Percentiles rank a stretch among this genome's conserved stretches.
phyloP scores from a whole-genome alignment of 768 basidiomycete species.

The Tulasnella sp. region DNA sequence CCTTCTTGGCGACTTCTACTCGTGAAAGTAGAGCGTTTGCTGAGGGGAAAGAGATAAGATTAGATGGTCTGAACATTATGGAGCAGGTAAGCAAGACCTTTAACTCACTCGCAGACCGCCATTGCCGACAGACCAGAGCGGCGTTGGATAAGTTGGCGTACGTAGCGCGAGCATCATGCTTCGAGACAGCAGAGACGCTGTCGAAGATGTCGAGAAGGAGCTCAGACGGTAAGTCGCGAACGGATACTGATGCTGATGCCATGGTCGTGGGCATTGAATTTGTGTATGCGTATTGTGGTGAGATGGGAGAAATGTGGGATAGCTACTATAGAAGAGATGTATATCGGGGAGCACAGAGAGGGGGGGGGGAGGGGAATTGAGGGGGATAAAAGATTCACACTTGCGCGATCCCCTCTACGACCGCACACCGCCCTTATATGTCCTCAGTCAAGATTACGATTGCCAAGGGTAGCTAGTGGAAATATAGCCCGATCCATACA shows the following conservation, averaged over 20 bases:
- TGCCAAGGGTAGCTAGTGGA: no score
- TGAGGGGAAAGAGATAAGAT: neutral
- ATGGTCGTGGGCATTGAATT: neutral
- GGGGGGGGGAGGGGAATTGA: slow-evolving; percentile 1
- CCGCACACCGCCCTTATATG: no score
- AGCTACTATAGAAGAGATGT: neutral
- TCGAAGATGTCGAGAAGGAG: slow-evolving; percentile 7
- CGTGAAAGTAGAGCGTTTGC: slow-evolving; percentile 2
- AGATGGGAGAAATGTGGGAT: neutral
- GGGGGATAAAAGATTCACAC: neutral
- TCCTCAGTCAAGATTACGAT: no score
- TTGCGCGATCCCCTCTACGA: no score
- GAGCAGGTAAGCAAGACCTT: no score
- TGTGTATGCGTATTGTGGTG: neutral
- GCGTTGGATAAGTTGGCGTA: neutral
- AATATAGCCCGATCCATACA: no score
- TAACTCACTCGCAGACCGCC: neutral
- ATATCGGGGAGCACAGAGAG: neutral
- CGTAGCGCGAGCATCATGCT: neutral
- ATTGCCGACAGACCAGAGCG: neutral
- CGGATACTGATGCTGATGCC: neutral
- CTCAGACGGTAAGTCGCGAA: neutral
- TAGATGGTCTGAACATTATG: no score
- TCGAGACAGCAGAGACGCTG: neutral
- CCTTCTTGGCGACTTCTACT: neutral